Evolutionary conservation across 129 eudicot species (phyloP), one percentile per base, ranked within the genome.

Genomic region (Cynara cardunculus): DNA sequence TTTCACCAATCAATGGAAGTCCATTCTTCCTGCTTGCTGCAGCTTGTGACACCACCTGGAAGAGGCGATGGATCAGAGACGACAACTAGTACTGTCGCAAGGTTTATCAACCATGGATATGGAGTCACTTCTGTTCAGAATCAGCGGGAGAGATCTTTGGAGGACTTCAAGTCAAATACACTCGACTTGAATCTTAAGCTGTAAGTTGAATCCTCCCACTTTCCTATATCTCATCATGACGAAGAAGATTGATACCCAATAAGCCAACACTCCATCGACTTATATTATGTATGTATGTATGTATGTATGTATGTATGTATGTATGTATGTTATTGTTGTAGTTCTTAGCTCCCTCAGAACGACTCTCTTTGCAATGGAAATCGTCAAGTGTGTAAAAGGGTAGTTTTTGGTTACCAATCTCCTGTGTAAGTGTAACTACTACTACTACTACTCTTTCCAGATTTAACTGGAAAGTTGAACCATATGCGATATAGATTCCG

Each of bases 1-100:
- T 8, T 37, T 37, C 93, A 11, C 77, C 82, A 81, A 80, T 10
- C 84, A n/a, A 28, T 86, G 83, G 32, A 69, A 39, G 71, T 5
- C 5, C 39, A 34, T 34, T 34, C 39, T 9, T 34, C 8, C 39
- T 7, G 0, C 4, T 1, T 34, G 39, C 39, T 86, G 72, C 86
- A 89, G 71, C 86, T 88, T 49, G 89, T 89, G 5, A 88, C 80
- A 46, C 83, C 90, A n/a, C 73, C 69, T 72, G 2, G 46, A 28
- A 3, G 31, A 28, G 81, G 76, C 73, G 81, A 84, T 9, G 81
- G 44, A 46, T n/a, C n/a, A n/a, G n/a, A n/a, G n/a, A 16, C 12
- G 18, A 7, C 73, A 25, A 21, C 26, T 28, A 28, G 31, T 28
- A n/a, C n/a, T 35, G 74, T 78, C 7, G 85, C 80, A 27, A 81